Percentiles rank a stretch among this genome's conserved stretches.
Evolutionary conservation across 257 asterid genomes (phyloP).

Genomic region (Echium plantagineum): DNA sequence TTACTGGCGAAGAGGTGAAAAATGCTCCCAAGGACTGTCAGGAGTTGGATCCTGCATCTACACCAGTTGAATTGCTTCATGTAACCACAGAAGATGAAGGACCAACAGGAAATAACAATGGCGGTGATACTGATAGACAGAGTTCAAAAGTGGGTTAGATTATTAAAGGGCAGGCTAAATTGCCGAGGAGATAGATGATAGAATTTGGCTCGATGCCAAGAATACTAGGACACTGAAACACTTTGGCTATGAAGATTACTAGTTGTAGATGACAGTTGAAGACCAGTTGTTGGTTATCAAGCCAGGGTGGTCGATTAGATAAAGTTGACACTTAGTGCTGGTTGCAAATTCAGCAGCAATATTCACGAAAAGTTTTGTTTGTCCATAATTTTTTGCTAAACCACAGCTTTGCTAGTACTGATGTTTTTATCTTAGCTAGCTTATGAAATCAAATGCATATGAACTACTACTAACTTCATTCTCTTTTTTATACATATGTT

Average conservation of each 20-base stretch:
- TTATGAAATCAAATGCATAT: too few species aligned
- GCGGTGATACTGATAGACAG: not conserved
- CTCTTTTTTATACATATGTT: too few species aligned
- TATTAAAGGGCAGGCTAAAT: not conserved
- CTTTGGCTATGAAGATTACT: not conserved
- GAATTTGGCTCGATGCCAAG: not conserved
- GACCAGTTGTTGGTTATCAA: not conserved
- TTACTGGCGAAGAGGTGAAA: constrained; percentile 43
- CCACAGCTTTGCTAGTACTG: too few species aligned
- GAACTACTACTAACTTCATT: too few species aligned
- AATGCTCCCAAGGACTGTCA: constrained; percentile 49
- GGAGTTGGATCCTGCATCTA: constrained; percentile 87
- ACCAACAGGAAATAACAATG: not conserved
- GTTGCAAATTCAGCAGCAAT: too few species aligned
- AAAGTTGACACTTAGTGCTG: too few species aligned
- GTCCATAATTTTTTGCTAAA: too few species aligned
- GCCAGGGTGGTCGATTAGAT: too few species aligned
- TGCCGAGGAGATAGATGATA: not conserved
- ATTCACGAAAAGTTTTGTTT: too few species aligned
- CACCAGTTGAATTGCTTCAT: constrained; percentile 59
- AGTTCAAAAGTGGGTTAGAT: not conserved
- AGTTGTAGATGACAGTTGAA: not conserved
- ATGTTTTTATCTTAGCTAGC: too few species aligned
- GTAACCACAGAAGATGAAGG: constrained; percentile 22
- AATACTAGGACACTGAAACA: not conserved